Conservation (phyloP, 805 yeast genomes). For the Spathaspora sp. region DNA sequence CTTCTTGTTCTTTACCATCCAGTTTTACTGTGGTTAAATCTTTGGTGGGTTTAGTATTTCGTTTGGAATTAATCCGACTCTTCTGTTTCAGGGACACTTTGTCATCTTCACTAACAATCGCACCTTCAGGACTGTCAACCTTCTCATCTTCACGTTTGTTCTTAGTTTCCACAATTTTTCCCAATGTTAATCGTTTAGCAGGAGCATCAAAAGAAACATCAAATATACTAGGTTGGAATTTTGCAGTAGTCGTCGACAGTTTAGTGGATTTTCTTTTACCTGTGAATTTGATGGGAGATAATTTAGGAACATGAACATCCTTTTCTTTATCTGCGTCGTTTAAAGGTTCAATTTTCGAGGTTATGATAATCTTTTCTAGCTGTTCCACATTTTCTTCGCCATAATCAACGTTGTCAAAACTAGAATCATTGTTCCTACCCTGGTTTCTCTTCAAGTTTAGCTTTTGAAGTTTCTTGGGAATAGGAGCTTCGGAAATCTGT, state of each 20-base stretch:
- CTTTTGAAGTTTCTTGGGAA: background rate
- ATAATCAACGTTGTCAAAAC: conserved; percentile 8
- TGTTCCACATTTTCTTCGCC: conserved; percentile 8
- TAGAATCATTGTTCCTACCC: conserved; percentile 2
- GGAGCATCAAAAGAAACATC: conserved; percentile 10
- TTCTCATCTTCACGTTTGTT: background rate
- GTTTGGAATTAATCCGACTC: too few relatives aligned
- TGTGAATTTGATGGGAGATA: conserved; percentile 5
- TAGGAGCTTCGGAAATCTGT: background rate
- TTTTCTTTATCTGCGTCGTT: background rate
- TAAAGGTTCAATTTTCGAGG: background rate
- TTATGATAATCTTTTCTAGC: conserved; percentile 2
- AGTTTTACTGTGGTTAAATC: too few relatives aligned
- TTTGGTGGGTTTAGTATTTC: too few relatives aligned
- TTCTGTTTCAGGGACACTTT: background rate
- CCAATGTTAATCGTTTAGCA: background rate
- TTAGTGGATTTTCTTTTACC: conserved; percentile 1
- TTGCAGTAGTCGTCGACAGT: background rate
- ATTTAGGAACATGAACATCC: background rate
- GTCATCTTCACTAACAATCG: background rate
- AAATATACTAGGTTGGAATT: conserved; percentile 6
- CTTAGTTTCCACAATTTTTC: background rate
- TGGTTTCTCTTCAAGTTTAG: background rate
- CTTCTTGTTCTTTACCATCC: too few relatives aligned
- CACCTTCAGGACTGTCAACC: background rate